These are phyloP conservation scores for Elsinoe fawcettii DNA, from an alignment of 2,329 filamentous ascomycete species.

Conservation along the genomic window DNA sequence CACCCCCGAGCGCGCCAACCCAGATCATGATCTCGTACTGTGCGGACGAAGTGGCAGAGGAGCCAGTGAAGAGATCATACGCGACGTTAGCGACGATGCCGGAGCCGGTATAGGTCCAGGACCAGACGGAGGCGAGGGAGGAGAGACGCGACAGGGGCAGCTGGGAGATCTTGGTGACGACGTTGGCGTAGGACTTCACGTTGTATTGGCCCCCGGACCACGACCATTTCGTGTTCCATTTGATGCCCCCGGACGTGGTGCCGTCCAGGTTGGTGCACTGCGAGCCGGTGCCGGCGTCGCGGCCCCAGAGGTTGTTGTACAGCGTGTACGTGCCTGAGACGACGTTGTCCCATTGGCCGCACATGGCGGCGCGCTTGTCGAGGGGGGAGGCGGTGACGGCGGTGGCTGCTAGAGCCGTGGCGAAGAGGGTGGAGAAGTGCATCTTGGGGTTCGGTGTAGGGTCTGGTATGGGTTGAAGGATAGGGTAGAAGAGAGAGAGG, in stretches of 20 bases:
- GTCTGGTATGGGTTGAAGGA: neutral
- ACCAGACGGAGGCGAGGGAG: conserved; percentile 39
- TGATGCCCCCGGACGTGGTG: conserved; percentile 29
- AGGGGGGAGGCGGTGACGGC: conserved; percentile 20
- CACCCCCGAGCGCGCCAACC: conserved; percentile 50
- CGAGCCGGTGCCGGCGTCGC: conserved; percentile 35
- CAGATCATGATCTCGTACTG: conserved; percentile 62
- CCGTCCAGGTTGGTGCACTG: conserved; percentile 41
- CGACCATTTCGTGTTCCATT: conserved; percentile 36
- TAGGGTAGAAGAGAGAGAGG: neutral
- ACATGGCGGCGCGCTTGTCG: conserved; percentile 21
- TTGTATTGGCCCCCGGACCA: conserved; percentile 26
- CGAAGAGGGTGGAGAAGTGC: conserved; percentile 19
- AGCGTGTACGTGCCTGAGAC: conserved; percentile 27
- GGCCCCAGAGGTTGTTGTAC: conserved; percentile 40
- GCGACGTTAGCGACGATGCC: conserved; percentile 50
- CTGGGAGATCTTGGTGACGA: conserved; percentile 26
- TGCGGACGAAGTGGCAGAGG: conserved; percentile 38
- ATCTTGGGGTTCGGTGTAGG: conserved; percentile 16
- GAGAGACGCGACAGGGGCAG: conserved; percentile 30
- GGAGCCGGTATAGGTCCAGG: conserved; percentile 44
- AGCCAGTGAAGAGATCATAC: conserved; percentile 54
- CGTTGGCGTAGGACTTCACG: conserved; percentile 41
- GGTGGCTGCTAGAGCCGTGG: conserved; percentile 17
- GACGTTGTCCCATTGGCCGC: conserved; percentile 27